These are phyloP conservation scores for Monosporozyma servazzii DNA, from an alignment of 805 yeast species.

Conservation along the genomic window DNA sequence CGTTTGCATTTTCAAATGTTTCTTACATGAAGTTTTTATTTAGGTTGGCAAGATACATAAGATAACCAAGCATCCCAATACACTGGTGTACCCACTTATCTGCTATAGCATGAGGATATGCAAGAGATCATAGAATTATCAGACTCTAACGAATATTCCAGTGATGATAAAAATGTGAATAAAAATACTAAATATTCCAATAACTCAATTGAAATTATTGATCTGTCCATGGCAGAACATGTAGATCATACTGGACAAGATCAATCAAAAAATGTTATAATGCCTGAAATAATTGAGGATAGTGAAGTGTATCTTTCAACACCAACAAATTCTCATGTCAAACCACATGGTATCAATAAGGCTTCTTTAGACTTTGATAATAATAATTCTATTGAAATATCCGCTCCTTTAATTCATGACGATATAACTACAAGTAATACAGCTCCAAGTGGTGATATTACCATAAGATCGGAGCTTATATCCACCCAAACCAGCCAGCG, in stretches of 20 bases:
- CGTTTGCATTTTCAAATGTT: neutral
- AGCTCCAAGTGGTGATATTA: neutral
- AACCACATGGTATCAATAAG: too few species aligned
- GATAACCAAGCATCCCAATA: neutral
- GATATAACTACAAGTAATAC: slow-evolving; percentile 6
- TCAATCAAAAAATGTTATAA: neutral
- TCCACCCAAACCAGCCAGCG: neutral
- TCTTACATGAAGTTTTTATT: neutral
- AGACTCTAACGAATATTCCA: slow-evolving; percentile 1
- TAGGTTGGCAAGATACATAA: neutral
- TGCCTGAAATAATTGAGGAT: neutral
- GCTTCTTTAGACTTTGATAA: neutral
- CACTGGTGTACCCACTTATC: neutral
- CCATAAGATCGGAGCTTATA: neutral
- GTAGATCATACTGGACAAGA: neutral
- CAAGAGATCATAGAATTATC: slow-evolving; percentile 5
- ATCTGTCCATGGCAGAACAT: neutral
- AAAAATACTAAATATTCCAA: neutral
- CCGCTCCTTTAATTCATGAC: slow-evolving; percentile 19
- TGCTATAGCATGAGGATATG: slow-evolving; percentile 1
- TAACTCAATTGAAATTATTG: neutral
- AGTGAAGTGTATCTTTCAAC: slow-evolving; percentile 1
- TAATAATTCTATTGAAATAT: slow-evolving; percentile 15
- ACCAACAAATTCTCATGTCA: neutral
- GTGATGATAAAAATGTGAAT: neutral